phyloP scores from a whole-genome alignment of 352 stramenopile species.

The Phytophthora palmivora region DNA sequence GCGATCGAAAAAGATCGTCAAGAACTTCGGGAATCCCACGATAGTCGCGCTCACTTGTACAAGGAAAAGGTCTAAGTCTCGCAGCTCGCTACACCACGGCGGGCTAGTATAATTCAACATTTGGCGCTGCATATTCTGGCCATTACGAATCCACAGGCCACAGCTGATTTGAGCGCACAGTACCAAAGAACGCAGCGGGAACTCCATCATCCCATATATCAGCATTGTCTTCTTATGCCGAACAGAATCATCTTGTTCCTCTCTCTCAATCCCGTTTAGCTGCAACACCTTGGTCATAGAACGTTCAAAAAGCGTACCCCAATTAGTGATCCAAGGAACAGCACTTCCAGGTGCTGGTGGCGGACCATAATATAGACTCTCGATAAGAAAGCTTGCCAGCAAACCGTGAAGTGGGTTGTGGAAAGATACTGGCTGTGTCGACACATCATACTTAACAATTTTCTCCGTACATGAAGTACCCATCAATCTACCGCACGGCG shows the following conservation, averaged over 20 bases:
- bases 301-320: constrained; percentile 54
- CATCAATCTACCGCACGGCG: constrained; percentile 69
- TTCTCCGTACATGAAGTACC: constrained; percentile 45
- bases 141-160: constrained; percentile 87
- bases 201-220: constrained; percentile 81
- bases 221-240: constrained; percentile 65
- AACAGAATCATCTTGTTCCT: constrained; percentile 34
- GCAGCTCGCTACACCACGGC: constrained; percentile 72
- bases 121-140: constrained; percentile 84
- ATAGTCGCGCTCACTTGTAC: constrained; percentile 70
- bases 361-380: constrained; percentile 73
- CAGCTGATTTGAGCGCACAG: constrained; percentile 81
- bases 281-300: constrained; percentile 51
- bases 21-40: constrained; percentile 72
- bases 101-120: constrained; percentile 83
- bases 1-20: constrained; percentile 82
- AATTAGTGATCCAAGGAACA: constrained; percentile 53
- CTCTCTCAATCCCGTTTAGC: constrained; percentile 22
- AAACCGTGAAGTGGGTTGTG: constrained; percentile 91
- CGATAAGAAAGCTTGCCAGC: constrained; percentile 81
- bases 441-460: constrained; percentile 84
- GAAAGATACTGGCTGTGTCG: constrained; percentile 83
- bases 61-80: constrained; percentile 80
- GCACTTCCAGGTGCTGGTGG: constrained; percentile 23
- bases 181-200: constrained; percentile 76